Evolutionary conservation across 306 rosid species (phyloP).

Genomic region (Sesbania bispinosa): DNA sequence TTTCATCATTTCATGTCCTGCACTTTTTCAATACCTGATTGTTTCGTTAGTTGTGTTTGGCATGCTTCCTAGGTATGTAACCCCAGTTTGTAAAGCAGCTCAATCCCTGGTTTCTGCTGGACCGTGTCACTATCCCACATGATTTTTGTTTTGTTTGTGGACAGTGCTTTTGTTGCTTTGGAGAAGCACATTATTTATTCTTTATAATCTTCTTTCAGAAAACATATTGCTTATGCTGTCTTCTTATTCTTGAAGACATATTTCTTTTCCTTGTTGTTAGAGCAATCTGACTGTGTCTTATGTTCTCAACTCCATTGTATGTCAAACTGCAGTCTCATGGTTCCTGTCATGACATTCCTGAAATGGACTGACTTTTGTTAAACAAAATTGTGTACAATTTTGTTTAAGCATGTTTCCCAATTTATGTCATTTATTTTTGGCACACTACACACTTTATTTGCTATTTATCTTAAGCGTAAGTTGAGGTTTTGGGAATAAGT

Average conservation of each 20-base stretch:
- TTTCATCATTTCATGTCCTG: conserved; percentile 13
- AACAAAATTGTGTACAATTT: neutral
- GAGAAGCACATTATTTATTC: neutral
- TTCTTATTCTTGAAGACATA: neutral
- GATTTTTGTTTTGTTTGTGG: neutral
- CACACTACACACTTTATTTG: neutral
- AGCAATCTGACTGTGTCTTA: neutral
- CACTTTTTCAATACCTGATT: neutral
- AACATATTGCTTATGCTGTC: neutral
- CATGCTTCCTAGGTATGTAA: neutral
- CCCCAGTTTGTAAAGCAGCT: conserved; percentile 1
- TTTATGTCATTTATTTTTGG: neutral
- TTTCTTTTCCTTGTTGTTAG: too few species aligned
- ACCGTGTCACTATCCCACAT: neutral
- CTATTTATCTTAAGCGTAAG: neutral
- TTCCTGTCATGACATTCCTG: neutral
- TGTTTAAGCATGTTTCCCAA: neutral
- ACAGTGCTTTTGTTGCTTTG: neutral
- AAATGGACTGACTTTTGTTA: neutral
- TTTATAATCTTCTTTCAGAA: neutral
- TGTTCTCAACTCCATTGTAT: neutral
- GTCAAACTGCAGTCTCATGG: neutral
- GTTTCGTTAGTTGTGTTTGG: neutral
- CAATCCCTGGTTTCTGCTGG: neutral
- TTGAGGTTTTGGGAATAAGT: neutral